A percentile compares a stretch with the other conserved stretches of the same genome.
Conservation (phyloP, 441 rosid genomes). For the Croton laevigatus region DNA sequence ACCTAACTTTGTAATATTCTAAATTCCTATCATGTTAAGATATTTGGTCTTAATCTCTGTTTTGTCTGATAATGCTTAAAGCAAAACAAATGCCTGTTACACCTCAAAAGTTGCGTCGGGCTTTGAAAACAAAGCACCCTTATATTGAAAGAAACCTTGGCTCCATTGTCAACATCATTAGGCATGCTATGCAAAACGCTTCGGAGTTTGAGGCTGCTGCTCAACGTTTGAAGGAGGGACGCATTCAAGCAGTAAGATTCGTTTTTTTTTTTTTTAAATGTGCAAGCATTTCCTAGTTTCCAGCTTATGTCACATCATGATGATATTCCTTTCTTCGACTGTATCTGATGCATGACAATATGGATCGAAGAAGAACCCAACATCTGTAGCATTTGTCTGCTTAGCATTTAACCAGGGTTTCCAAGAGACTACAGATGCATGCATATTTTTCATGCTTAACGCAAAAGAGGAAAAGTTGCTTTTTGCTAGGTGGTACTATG, state of each 20-base stretch:
- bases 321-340: not conserved
- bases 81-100: conserved; percentile 85
- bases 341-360: not conserved
- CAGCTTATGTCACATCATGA: not conserved
- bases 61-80: conserved; percentile 32
- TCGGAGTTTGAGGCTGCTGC: conserved; percentile 61
- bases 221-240: conserved; percentile 44
- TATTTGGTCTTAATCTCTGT: conserved; percentile 11
- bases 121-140: conserved; percentile 60
- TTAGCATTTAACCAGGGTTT: not conserved
- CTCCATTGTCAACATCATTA: conserved; percentile 54
- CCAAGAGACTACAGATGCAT: not conserved
- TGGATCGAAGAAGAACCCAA: not conserved
- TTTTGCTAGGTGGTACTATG: not conserved
- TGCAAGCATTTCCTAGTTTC: conserved; percentile 9
- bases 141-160: conserved; percentile 67
- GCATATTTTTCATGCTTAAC: not conserved
- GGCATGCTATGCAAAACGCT: conserved; percentile 67
- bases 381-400: not conserved
- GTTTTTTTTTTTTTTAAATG: not conserved
- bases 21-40: conserved; percentile 12
- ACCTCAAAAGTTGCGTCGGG: conserved; percentile 48
- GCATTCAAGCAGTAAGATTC: conserved; percentile 46
- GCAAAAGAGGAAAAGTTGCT: not conserved
- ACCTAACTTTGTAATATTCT: conserved; percentile 11